phyloP scores from a whole-genome alignment of 1,284 basidiomycete genomes.

The Ganoderma meredithae region DNA sequence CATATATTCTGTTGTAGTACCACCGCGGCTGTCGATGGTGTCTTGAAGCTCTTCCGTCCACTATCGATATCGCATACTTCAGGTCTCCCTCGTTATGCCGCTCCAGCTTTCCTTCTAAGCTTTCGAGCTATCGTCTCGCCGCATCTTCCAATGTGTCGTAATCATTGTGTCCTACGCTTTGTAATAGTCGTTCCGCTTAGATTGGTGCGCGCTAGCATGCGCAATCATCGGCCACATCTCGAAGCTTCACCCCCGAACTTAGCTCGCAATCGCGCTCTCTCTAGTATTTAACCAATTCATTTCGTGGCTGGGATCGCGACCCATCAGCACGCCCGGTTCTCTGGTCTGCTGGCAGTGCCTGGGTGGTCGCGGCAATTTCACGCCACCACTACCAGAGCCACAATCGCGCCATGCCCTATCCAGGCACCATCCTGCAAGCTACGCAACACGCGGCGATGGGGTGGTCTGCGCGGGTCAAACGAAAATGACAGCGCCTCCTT shows the following conservation, averaged over 20 bases:
- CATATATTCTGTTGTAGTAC: constrained; percentile 7
- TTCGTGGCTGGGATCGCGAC: neutral
- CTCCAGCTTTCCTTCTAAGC: constrained; percentile 13
- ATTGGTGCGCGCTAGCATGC: neutral
- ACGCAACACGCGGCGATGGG: neutral
- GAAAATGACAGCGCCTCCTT: neutral
- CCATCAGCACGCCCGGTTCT: neutral
- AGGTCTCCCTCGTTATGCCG: neutral
- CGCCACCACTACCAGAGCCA: neutral
- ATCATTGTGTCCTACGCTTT: constrained; percentile 6
- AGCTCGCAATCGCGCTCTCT: neutral
- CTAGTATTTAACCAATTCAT: neutral
- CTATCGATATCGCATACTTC: neutral
- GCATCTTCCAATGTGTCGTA: neutral
- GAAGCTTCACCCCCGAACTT: neutral
- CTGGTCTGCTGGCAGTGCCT: neutral
- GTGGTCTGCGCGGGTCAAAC: neutral
- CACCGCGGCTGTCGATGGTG: neutral
- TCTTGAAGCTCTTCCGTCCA: neutral
- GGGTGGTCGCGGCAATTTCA: neutral
- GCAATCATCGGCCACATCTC: neutral
- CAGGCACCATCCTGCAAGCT: neutral
- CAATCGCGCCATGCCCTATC: neutral
- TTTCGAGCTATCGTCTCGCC: constrained; percentile 14
- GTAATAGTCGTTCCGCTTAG: neutral